Evolutionary conservation across 805 yeast genomes (phyloP).

Genomic region (Sugiyamaella valdiviana): DNA sequence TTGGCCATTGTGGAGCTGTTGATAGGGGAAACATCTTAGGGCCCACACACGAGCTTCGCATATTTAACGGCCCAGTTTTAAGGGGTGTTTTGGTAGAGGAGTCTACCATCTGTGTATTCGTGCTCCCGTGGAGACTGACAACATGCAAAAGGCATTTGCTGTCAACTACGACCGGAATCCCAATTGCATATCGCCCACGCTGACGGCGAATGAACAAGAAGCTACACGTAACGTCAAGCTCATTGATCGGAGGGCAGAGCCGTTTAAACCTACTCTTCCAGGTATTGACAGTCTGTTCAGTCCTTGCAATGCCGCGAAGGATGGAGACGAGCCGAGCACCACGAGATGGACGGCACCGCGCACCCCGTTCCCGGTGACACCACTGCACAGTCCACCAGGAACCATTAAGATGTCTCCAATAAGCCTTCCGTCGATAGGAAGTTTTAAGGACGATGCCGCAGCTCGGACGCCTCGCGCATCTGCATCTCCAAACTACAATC

Average conservation of each 20-base stretch:
- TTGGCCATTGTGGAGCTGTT: not conserved
- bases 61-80: not conserved
- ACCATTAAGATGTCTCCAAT: not conserved
- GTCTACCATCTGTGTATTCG: no score
- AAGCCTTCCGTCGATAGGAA: slow-evolving; percentile 3
- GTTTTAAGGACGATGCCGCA: not conserved
- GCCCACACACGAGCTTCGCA: not conserved
- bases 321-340: not conserved
- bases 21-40: not conserved
- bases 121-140: not conserved
- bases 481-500: not conserved
- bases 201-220: not conserved
- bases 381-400: slow-evolving; percentile 3
- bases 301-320: not conserved
- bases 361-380: slow-evolving; percentile 1
- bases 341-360: not conserved
- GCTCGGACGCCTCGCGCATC: not conserved
- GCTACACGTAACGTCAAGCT: not conserved
- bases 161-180: not conserved
- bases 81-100: no score
- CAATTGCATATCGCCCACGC: not conserved
- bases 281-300: not conserved
- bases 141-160: not conserved
- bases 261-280: not conserved
- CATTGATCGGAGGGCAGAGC: no score